Evolutionary conservation across 306 rosid species (phyloP).

Genomic region (Quercus wislizeni): DNA sequence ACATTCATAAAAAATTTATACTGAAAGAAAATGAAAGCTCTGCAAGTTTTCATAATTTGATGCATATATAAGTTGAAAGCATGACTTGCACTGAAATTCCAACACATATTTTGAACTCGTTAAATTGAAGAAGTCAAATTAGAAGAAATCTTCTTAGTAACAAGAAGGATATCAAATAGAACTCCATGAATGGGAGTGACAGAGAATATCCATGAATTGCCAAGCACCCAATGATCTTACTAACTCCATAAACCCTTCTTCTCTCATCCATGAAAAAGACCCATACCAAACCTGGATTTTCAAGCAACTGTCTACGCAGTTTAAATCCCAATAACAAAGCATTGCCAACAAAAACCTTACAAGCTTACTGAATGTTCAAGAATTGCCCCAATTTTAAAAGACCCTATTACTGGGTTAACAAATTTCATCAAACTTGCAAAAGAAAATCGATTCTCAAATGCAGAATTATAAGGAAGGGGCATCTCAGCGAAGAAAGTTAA

Average conservation of each 20-base stretch:
- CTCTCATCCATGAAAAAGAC: not conserved
- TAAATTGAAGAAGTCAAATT: not conserved
- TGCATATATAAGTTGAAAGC: not conserved
- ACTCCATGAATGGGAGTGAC: no score
- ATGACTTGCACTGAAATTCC: not conserved
- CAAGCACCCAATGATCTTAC: not conserved
- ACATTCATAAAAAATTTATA: not conserved
- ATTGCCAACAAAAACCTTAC: not conserved
- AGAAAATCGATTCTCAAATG: not conserved
- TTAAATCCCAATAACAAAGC: not conserved
- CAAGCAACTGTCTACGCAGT: not conserved
- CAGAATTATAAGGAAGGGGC: not conserved
- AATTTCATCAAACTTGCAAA: not conserved
- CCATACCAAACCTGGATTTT: not conserved
- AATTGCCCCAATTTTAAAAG: not conserved
- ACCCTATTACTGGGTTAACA: not conserved
- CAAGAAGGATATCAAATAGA: not conserved
- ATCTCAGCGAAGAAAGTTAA: slow-evolving; percentile 21
- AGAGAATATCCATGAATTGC: not conserved
- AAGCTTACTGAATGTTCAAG: not conserved
- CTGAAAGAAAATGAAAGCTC: not conserved
- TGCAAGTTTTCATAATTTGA: not conserved
- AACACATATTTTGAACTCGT: not conserved
- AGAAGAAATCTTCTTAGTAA: not conserved
- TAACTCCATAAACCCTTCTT: not conserved